Percentiles rank a stretch among this genome's conserved stretches.
phyloP scores from a whole-genome alignment of 345 rosid species.

The Psidium guajava region DNA sequence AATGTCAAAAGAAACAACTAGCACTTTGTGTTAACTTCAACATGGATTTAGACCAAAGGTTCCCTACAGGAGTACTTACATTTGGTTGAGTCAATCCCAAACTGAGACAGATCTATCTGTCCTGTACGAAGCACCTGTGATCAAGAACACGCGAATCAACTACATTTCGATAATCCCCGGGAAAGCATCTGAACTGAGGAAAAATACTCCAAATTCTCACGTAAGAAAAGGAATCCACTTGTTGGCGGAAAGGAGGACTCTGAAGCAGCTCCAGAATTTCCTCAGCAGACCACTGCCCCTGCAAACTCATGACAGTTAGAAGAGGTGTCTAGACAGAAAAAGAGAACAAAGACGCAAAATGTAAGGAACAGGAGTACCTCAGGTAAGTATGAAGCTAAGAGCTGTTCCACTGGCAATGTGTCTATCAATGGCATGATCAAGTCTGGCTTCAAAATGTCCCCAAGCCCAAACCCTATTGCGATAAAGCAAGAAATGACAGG shows the following conservation, averaged over 20 bases:
- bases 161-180: not conserved
- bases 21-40: not conserved
- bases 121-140: constrained; percentile 88
- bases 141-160: constrained; percentile 1
- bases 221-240: constrained; percentile 91
- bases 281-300: constrained; percentile 70
- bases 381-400: constrained; percentile 64
- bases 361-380: constrained; percentile 36
- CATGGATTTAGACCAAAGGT: not conserved
- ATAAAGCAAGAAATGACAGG: not conserved
- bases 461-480: constrained; percentile 59
- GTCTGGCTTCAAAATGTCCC: constrained; percentile 85
- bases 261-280: constrained; percentile 82
- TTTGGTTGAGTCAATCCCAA: constrained; percentile 84
- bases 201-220: constrained; percentile 31
- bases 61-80: constrained; percentile 33
- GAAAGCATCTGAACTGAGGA: not conserved
- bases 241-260: constrained; percentile 93
- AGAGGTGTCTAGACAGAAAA: not conserved
- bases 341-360: not conserved
- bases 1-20: not conserved
- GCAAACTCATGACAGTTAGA: constrained; percentile 16
- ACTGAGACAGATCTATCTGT: constrained; percentile 88
- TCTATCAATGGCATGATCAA: constrained; percentile 83
- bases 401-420: constrained; percentile 51